Evolutionary conservation across 2,329 filamentous ascomycete species (phyloP), one percentile per base, ranked within the genome.

Genomic region (Allantophomopsis cytisporea): DNA sequence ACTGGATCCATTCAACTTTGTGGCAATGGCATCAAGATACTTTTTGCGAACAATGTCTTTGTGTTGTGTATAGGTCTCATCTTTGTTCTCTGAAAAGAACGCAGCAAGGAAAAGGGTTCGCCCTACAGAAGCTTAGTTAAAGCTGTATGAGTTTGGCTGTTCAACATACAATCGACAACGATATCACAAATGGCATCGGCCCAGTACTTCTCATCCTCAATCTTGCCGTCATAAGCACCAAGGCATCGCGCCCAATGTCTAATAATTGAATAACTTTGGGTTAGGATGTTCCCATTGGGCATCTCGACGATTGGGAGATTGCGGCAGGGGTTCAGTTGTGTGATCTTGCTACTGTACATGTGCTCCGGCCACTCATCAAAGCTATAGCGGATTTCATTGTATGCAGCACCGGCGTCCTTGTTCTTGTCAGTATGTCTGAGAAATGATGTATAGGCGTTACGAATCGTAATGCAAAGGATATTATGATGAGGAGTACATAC

Each of bases 11-110:
- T 44, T 48, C 33, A 55, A 39, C 37, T 52, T 52, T 36, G 60
- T 58, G 31, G 62, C 59, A 46, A 62, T 53, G 10, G 57, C 55
- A 39, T 55, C 48, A 17, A 54, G 41, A 39, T 46, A 52, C 14
- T 39, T 35, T 4, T 39, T 37, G 20, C 50, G 47, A 17, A 44
- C 39, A 2, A 40, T 47, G 32, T 47, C 36, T 36, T 51, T 39
- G 36, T 57, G 54, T 36, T 51, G 45, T 5, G 47, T 46, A 40
- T 55, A 57, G 5, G 40, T 42, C 15, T 45, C 45, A 17, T 52
- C 45, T 33, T 50, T 47, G 16, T 52, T 47, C 3, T 41, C 35
- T 10, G 45, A 46, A 42, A 56, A 51, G 46, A 52, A 56, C 17
- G 53, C 52, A 8, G 39, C 20, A 36, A 54, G 44, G 43, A 56